A percentile compares a stretch with the other conserved stretches of the same genome.
Evolutionary conservation across 2,329 filamentous ascomycete species (phyloP).

Genomic region (Grosmannia huntii): DNA sequence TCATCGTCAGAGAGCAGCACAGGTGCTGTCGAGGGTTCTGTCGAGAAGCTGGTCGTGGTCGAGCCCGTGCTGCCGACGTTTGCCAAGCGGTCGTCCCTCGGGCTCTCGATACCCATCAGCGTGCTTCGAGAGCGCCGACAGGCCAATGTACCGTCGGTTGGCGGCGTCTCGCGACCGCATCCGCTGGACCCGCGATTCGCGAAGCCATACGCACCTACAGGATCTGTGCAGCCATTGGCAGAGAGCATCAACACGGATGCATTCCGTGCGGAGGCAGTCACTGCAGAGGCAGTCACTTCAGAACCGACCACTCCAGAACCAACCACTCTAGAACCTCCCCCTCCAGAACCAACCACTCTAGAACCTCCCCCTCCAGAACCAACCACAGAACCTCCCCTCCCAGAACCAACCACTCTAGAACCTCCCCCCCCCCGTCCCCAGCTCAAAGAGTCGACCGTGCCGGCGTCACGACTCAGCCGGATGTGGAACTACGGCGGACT

Average conservation of each 20-base stretch:
- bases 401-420: not conserved
- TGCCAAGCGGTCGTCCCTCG: conserved; percentile 4
- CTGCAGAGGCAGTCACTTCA: not conserved
- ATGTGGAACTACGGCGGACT: conserved; percentile 93
- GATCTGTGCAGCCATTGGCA: not conserved
- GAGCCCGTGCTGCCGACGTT: conserved; percentile 9
- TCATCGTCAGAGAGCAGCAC: no score
- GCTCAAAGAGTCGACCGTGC: conserved; percentile 80
- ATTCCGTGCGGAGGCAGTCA: conserved; percentile 30
- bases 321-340: no score
- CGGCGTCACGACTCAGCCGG: conserved; percentile 72
- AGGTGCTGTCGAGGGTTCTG: no score
- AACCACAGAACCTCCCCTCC: not conserved
- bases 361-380: not conserved
- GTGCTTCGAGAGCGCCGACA: conserved; percentile 3
- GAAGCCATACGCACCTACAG: not conserved
- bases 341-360: not conserved
- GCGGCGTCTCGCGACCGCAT: conserved; percentile 4
- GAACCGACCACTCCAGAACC: no score
- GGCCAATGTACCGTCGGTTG: not conserved
- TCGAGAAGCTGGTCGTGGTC: not conserved
- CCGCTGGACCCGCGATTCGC: conserved; percentile 12
- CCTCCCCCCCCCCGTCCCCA: conserved; percentile 16
- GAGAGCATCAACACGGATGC: conserved; percentile 28
- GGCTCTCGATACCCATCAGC: not conserved